These are phyloP conservation scores for Penicillium sp. DNA, from an alignment of 2,329 filamentous ascomycete species.

Conservation along the genomic window DNA sequence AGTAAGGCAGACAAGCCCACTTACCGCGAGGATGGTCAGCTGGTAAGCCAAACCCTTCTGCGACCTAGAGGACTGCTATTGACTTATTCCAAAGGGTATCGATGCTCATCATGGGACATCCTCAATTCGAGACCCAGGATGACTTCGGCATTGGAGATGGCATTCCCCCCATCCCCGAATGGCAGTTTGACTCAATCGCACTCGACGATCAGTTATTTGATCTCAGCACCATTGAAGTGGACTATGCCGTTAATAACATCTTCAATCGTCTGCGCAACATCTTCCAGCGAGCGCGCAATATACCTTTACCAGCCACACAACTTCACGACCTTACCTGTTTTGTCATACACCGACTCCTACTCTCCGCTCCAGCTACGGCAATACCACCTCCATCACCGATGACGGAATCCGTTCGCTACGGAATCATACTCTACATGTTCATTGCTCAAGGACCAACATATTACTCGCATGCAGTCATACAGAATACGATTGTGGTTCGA, in stretches of 20 bases:
- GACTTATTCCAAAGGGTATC: slow-evolving; percentile 49
- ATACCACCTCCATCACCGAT: slow-evolving; percentile 17
- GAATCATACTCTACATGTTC: slow-evolving; percentile 52
- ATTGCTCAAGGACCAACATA: slow-evolving; percentile 56
- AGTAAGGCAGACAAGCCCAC: slow-evolving; percentile 49
- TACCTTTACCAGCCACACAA: slow-evolving; percentile 36
- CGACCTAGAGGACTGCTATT: neutral
- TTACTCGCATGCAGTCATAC: slow-evolving; percentile 50
- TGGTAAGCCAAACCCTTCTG: slow-evolving; percentile 42
- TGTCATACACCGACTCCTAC: slow-evolving; percentile 51
- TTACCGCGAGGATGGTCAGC: slow-evolving; percentile 55
- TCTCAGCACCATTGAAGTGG: slow-evolving; percentile 29
- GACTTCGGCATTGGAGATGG: slow-evolving; percentile 50
- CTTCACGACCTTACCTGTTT: slow-evolving; percentile 58
- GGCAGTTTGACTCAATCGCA: slow-evolving; percentile 38
- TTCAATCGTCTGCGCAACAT: slow-evolving; percentile 47
- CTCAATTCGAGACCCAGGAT: slow-evolving; percentile 55
- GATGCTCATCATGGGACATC: slow-evolving; percentile 52
- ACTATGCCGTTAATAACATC: slow-evolving; percentile 36
- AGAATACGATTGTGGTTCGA: slow-evolving; percentile 33
- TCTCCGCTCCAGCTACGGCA: neutral
- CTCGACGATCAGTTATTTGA: slow-evolving; percentile 9
- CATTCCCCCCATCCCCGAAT: slow-evolving; percentile 50
- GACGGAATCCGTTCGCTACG: slow-evolving; percentile 49
- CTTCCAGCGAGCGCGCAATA: slow-evolving; percentile 36